These are phyloP conservation scores for Hamamelis virginiana DNA, from an alignment of 164 flowering plant genomes.

Conservation along the genomic window DNA sequence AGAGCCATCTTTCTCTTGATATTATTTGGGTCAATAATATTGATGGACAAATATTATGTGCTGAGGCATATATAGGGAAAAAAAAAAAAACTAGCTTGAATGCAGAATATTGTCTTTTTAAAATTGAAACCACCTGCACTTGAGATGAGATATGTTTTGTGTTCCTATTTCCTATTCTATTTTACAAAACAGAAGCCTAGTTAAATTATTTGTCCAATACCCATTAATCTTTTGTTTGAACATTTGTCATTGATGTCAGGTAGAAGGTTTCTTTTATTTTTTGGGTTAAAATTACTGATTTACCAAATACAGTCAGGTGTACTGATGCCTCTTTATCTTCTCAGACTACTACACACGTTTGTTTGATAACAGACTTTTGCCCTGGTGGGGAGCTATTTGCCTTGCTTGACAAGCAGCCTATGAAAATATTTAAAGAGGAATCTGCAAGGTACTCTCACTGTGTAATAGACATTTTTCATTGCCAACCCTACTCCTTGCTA, in stretches of 20 bases:
- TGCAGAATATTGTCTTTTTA: background rate
- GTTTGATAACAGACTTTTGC: slow-evolving; percentile 98
- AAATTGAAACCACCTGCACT: background rate
- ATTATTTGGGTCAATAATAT: too few relatives aligned
- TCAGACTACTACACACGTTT: slow-evolving; percentile 95
- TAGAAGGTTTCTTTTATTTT: background rate
- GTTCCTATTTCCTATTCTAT: background rate
- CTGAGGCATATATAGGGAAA: too few relatives aligned
- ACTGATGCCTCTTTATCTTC: slow-evolving; percentile 23
- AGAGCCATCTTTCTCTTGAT: too few relatives aligned
- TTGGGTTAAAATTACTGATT: background rate
- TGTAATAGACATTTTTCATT: background rate
- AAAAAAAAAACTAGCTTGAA: background rate
- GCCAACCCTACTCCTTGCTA: background rate
- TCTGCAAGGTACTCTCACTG: slow-evolving; percentile 66
- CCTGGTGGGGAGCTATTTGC: slow-evolving; percentile 94
- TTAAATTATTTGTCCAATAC: background rate
- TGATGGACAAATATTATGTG: too few relatives aligned
- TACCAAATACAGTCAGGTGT: background rate
- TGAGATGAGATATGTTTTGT: too few relatives aligned
- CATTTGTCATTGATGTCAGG: background rate
- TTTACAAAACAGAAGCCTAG: background rate
- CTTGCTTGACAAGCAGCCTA: slow-evolving; percentile 91
- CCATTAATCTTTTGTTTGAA: background rate
- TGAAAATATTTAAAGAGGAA: slow-evolving; percentile 86